Evolutionary conservation across 106 monocot genomes (phyloP), one percentile per base, ranked within the genome.

Genomic region (Platanthera guangdongensis): DNA sequence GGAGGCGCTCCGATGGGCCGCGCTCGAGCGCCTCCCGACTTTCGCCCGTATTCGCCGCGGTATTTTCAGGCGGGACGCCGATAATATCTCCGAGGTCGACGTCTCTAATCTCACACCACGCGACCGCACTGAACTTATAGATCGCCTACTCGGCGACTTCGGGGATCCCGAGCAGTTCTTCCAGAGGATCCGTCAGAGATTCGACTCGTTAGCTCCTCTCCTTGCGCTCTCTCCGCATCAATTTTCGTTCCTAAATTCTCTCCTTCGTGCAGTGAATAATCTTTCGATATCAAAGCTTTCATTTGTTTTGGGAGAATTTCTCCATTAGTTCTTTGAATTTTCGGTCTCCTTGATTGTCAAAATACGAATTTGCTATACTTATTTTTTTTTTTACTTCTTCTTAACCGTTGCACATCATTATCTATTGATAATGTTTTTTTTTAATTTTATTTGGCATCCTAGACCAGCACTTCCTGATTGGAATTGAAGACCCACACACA

Each of bases 1-100:
- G 83, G 88, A 88, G 83, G 88, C 89, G 71, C 85, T 99, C 73
- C 87, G 83, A 13, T 90, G 94, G 97, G 97, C 97, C 46, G 97
- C 97, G 25, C 76, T 99, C 51, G 84, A 99, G 86, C 83, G 97
- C 11, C 87, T 99, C 7, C 97, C 97, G 1, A 99, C 94, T 11
- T 82, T 81, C 69, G 39, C 69, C 28, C 80, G 97, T 18, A 82
- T 87, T 39, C 82, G 90, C 68, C 81, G 94, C 12, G 97, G 97
- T 16, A 47, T 99, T 47, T 78, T 94, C 54, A 70, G 78, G 13
- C 46, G 49, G 47, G 65, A 50, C 4, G 80, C 78, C 1, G 86
- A 80, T 19, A 63, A 54, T 3, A 78, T 55, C 74, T 50, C 82
- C 47, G 94, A 94, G 86, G 82, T 99, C 57, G 88, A 97, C 18